These are phyloP conservation scores for Tremella mesenterica DNA, from an alignment of 768 basidiomycete species.

Conservation along the genomic window DNA sequence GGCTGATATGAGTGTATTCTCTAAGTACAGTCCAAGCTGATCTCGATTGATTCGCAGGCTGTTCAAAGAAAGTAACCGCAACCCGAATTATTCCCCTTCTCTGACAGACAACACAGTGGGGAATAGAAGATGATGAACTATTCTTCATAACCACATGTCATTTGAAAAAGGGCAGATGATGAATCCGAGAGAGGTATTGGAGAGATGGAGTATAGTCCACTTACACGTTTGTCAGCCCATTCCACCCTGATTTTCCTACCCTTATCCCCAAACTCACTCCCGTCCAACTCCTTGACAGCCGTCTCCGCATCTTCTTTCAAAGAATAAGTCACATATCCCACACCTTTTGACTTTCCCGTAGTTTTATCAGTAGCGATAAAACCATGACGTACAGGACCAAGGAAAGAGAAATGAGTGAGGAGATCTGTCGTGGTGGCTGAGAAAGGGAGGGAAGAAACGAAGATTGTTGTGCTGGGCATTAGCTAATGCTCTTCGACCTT, in stretches of 20 bases:
- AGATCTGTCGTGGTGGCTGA: conserved; percentile 82
- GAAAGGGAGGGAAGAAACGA: conserved; percentile 88
- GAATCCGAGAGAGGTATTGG: too few relatives aligned
- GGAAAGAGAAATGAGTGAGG: conserved; percentile 85
- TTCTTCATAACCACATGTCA: too few relatives aligned
- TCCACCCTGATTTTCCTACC: conserved; percentile 64
- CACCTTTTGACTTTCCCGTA: conserved; percentile 64
- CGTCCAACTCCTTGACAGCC: conserved; percentile 58
- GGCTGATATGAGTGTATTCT: too few relatives aligned
- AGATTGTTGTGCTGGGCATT: conserved; percentile 57
- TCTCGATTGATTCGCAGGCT: too few relatives aligned
- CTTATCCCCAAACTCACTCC: conserved; percentile 59
- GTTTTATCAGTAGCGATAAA: conserved; percentile 77
- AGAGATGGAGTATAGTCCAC: conserved; percentile 7
- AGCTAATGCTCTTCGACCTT: too few relatives aligned
- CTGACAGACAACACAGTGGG: too few relatives aligned
- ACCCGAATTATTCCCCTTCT: too few relatives aligned
- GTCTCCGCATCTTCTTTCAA: conserved; percentile 76
- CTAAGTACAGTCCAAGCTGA: too few relatives aligned
- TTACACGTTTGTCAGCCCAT: conserved; percentile 73
- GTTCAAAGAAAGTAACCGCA: too few relatives aligned
- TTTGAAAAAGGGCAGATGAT: too few relatives aligned
- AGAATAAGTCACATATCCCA: conserved; percentile 91
- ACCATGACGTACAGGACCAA: conserved; percentile 86
- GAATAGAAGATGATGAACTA: too few relatives aligned